These are phyloP conservation scores for Lentinula boryana DNA, from an alignment of 768 basidiomycete genomes.

Conservation along the genomic window DNA sequence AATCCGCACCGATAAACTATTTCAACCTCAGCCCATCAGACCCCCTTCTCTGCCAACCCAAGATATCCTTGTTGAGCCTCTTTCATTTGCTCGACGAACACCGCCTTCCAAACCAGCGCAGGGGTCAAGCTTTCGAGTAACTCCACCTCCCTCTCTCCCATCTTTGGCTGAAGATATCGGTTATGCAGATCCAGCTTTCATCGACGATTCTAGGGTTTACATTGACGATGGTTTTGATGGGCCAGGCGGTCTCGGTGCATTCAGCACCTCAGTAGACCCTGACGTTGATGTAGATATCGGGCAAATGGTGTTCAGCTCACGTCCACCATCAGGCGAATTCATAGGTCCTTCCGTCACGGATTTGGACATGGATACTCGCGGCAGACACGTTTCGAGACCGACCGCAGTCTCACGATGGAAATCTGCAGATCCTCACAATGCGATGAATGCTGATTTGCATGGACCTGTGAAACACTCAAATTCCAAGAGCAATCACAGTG, in stretches of 20 bases:
- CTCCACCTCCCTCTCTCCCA: background rate
- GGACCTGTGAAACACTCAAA: background rate
- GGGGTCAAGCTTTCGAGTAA: background rate
- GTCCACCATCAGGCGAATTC: slow-evolving; percentile 4
- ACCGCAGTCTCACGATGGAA: background rate
- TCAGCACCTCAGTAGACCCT: background rate
- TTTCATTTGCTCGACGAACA: background rate
- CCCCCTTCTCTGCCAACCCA: background rate
- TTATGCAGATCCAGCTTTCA: background rate
- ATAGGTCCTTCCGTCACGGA: slow-evolving; percentile 3
- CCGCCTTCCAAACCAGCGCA: background rate
- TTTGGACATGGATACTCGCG: background rate
- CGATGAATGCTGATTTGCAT: background rate
- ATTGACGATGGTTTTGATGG: slow-evolving; percentile 5
- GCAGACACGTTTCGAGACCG: background rate
- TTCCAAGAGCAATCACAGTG: background rate
- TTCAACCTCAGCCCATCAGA: background rate
- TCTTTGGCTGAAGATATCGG: background rate
- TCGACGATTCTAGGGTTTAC: slow-evolving; percentile 1
- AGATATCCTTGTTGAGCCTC: background rate
- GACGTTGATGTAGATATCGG: slow-evolving; percentile 2
- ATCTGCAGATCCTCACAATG: background rate
- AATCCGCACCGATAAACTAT: background rate
- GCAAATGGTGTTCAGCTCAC: background rate
- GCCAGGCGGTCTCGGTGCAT: slow-evolving; percentile 1